phyloP scores from a whole-genome alignment of 2,329 filamentous ascomycete species.

The Daldinia sp. region DNA sequence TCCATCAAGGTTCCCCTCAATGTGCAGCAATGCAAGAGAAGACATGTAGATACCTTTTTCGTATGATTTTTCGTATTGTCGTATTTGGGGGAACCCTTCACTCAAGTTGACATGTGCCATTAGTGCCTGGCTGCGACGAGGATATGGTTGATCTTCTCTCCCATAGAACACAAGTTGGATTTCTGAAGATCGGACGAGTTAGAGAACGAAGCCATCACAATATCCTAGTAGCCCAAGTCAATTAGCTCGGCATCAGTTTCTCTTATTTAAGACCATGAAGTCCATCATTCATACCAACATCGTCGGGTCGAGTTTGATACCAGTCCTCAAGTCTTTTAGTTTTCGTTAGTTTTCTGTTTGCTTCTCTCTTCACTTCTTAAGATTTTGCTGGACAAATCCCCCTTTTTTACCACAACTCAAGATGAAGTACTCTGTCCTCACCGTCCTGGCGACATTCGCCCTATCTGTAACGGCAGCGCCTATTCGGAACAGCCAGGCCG shows the following conservation, averaged over 20 bases:
- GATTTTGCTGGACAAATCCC: neutral
- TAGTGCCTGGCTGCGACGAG: neutral
- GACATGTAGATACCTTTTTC: neutral
- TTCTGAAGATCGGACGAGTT: neutral
- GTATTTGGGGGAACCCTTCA: neutral
- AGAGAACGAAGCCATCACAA: neutral
- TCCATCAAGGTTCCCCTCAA: neutral
- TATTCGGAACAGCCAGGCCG: neutral
- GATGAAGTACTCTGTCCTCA: neutral
- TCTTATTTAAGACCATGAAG: conserved; percentile 1
- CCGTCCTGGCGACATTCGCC: neutral
- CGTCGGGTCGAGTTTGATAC: neutral
- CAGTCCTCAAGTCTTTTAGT: neutral
- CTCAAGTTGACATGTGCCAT: neutral
- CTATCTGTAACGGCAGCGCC: neutral
- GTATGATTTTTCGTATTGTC: neutral
- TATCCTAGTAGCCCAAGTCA: neutral
- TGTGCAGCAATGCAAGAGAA: neutral
- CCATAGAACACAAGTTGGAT: neutral
- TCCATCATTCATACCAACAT: neutral
- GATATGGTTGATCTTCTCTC: neutral
- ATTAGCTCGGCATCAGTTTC: neutral
- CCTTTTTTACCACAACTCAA: neutral
- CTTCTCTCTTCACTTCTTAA: neutral
- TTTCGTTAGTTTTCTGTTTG: neutral